These are phyloP conservation scores for Astrothelium macrocarpum DNA, from an alignment of 495 filamentous ascomycete genomes.

Conservation along the genomic window DNA sequence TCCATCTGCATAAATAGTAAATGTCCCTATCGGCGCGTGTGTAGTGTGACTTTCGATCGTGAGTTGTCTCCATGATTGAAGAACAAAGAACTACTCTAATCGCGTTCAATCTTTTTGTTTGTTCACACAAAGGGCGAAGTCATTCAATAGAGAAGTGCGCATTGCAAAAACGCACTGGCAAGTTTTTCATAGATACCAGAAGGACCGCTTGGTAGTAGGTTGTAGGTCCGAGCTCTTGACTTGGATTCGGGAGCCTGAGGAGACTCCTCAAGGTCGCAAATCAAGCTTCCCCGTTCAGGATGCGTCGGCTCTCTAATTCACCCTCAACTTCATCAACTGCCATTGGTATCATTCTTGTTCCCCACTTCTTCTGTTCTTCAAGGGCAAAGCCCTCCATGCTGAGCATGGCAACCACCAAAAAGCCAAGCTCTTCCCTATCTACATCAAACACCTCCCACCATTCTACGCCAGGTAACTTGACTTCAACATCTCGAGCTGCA, in stretches of 20 bases:
- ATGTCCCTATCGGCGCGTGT: too few relatives aligned
- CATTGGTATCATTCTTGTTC: constrained; percentile 32
- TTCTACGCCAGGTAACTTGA: constrained; percentile 66
- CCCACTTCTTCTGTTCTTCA: constrained; percentile 44
- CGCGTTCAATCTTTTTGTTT: too few relatives aligned
- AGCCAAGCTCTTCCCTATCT: constrained; percentile 91
- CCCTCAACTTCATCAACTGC: constrained; percentile 47
- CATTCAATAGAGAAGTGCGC: too few relatives aligned
- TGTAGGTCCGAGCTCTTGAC: not conserved
- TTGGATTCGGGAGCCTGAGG: too few relatives aligned
- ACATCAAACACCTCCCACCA: constrained; percentile 99
- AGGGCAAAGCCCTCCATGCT: constrained; percentile 66
- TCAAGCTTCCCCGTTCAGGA: constrained; percentile 13
- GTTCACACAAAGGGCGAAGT: too few relatives aligned
- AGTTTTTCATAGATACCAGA: too few relatives aligned
- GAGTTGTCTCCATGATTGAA: too few relatives aligned
- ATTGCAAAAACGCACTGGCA: too few relatives aligned
- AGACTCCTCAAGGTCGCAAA: not conserved
- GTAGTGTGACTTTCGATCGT: too few relatives aligned
- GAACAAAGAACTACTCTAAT: too few relatives aligned
- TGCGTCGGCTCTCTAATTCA: constrained; percentile 45
- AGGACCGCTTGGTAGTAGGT: not conserved
- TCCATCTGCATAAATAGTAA: too few relatives aligned
- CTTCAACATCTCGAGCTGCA: constrained; percentile 65
- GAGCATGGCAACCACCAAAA: constrained; percentile 76